Base-by-base conservation (phyloP, 208 protist genomes). In the Vickermania ingenoplastis region DNA sequence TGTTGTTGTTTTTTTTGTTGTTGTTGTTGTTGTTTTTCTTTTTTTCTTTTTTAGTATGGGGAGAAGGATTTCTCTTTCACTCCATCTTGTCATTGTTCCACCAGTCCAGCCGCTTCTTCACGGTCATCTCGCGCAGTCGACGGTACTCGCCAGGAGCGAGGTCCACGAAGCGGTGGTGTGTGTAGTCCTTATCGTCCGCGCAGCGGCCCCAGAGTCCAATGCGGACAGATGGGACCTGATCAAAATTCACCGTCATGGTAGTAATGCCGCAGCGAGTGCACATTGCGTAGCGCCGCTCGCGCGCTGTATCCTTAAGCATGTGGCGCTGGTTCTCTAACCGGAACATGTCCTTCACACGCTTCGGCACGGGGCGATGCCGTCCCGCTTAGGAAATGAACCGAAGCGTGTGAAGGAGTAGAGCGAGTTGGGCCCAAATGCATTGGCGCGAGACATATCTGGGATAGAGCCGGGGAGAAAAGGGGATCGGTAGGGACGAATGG, bases 391-490 rank as follows among this genome's bases (percentile, higher is more conserved):
- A 71, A 1, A 63, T 0, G 79, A 45, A 28, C 88, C 88, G 56
- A 92, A 91, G 57, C 89, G 89, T 30, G 88, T 94, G 63, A 92
- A 90, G 28, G 84, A 92, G 60, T 84, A 86, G 28, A 86, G 69
- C 14, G 88, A 91, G 57, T 79, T 75, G 2, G 88, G 79, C 0
- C 88, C 88, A 60, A 94, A 92, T 2, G 86, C 80, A 51, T 65
- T 80, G 3, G 75, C 70, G 25, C 88, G 79, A 21, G 88, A 94
- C 88, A 94, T 94, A 7, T 23, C 21, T 24, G 23, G n/a, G n/a
- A n/a, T n/a, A n/a, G n/a, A n/a, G n/a, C n/a, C n/a, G n/a, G n/a
- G n/a, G n/a, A n/a, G 5, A 48, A 11, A 55, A n/a, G 17, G 7
- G 23, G 51, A 55, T 11, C 7, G 7, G 23, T 55, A 55, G 23